Evolutionary conservation across 2,329 filamentous ascomycete genomes (phyloP), one percentile per base, ranked within the genome.

Genomic region (Ophiostoma sp.): DNA sequence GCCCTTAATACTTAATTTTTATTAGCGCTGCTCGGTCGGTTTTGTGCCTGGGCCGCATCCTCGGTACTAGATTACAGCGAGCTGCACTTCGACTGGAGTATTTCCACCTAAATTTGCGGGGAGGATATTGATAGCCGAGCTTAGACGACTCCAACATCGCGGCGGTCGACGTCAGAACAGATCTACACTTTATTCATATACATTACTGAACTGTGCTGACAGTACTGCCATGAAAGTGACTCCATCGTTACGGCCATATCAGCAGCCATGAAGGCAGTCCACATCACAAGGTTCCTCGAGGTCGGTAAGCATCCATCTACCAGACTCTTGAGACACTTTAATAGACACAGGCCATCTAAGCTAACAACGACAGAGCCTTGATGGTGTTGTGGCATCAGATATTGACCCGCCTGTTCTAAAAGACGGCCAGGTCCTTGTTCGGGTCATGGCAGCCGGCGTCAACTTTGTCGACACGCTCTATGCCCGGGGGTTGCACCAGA

Each of bases 381-480:
- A 55, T 18, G 49, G 27, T 18, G 49, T 55, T 27, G 49, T 18
- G n/a, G 49, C 27, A 9, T 55, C 49, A 8, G 49, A 55, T 9
- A 9, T 11, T 9, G 49, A 55, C 8, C 49, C 49, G 9, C 49
- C 49, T 9, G 18, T 4, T 55, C n/a, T 55, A n/a, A 27, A 55
- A 11, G n/a, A 4, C 18, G 18, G 49, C 49, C n/a, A 27, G 2
- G 49, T 36, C 16, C 18, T 55, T 14, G 49, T 55, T 5, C 67
- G 66, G 42, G 81, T 87, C 66, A 82, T 82, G 1, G 84, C 85
- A 69, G 82, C 82, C 67, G 83, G 84, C 4, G 78, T 86, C 36
- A 87, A 87, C 67, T 86, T 86, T 73, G 84, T 87, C 64, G 86
- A 88, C 73, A 81, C 85, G 8, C 80, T 88, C 64, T 87, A 87